Conservation (phyloP, 768 basidiomycete species). For the Phallus indusiatus region DNA sequence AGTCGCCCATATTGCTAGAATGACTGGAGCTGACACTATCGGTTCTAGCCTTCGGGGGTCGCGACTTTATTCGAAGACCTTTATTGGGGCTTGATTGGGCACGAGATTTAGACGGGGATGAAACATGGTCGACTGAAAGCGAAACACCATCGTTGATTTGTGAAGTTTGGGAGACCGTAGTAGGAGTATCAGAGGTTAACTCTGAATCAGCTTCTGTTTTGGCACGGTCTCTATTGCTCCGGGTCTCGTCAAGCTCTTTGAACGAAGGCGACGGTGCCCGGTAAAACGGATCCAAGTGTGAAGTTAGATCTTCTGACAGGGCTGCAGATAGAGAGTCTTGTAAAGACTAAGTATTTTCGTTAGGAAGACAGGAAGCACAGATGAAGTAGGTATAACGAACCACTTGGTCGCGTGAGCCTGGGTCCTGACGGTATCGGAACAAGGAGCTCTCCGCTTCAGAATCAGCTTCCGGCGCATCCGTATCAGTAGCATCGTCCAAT, state of each 20-base stretch:
- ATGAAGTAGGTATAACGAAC: not conserved
- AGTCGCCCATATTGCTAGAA: constrained; percentile 2
- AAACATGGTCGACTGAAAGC: not conserved
- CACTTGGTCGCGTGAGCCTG: not conserved
- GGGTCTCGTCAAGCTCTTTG: not conserved
- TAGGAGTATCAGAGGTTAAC: not conserved
- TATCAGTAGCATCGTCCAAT: not conserved
- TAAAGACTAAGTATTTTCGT: constrained; percentile 26
- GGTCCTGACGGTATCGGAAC: not conserved
- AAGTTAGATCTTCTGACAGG: constrained; percentile 40
- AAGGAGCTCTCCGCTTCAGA: not conserved
- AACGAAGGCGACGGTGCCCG: not conserved
- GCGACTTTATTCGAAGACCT: not conserved
- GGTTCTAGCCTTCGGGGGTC: not conserved
- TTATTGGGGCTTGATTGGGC: not conserved
- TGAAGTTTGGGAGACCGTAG: not conserved
- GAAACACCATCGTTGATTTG: not conserved
- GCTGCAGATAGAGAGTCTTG: constrained; percentile 38
- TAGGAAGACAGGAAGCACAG: not conserved
- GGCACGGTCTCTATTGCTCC: not conserved
- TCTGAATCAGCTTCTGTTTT: not conserved
- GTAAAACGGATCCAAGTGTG: constrained; percentile 15
- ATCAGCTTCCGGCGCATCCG: not conserved
- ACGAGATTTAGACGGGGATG: not conserved
- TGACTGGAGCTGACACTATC: not conserved